These are phyloP conservation scores for Styphnolobium japonicum DNA, from an alignment of 306 rosid species.

Conservation along the genomic window DNA sequence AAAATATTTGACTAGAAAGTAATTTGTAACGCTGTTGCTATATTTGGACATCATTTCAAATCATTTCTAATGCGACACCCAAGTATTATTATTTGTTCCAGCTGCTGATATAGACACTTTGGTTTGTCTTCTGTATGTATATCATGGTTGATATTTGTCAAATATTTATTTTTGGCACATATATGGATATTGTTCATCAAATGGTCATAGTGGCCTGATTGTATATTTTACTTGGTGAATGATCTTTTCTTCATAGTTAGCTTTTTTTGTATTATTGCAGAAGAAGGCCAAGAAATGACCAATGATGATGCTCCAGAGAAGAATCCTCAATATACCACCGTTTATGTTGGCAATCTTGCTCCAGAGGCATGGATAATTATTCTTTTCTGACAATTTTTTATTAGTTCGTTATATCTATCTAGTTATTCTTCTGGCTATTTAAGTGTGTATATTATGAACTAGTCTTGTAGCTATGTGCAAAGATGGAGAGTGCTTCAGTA, in stretches of 20 bases:
- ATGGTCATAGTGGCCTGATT: slow-evolving; percentile 2
- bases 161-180: not conserved
- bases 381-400: not conserved
- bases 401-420: not conserved
- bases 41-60: not conserved
- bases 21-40: not conserved
- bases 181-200: not conserved
- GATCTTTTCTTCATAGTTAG: not conserved
- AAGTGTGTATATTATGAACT: not conserved
- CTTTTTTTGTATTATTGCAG: slow-evolving; percentile 43
- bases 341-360: slow-evolving; percentile 95
- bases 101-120: not conserved
- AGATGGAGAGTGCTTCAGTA: not conserved
- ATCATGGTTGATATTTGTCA: not conserved
- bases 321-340: slow-evolving; percentile 83
- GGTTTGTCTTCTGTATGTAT: not conserved
- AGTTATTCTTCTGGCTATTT: not conserved
- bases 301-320: slow-evolving; percentile 80
- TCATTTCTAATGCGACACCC: not conserved
- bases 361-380: slow-evolving; percentile 62
- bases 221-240: slow-evolving; percentile 12
- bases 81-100: not conserved
- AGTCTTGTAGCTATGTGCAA: not conserved
- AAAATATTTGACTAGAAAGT: not conserved
- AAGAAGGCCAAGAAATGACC: slow-evolving; percentile 66